Base-by-base conservation (phyloP, 2,329 filamentous ascomycete species). In the Didymella exigua region DNA sequence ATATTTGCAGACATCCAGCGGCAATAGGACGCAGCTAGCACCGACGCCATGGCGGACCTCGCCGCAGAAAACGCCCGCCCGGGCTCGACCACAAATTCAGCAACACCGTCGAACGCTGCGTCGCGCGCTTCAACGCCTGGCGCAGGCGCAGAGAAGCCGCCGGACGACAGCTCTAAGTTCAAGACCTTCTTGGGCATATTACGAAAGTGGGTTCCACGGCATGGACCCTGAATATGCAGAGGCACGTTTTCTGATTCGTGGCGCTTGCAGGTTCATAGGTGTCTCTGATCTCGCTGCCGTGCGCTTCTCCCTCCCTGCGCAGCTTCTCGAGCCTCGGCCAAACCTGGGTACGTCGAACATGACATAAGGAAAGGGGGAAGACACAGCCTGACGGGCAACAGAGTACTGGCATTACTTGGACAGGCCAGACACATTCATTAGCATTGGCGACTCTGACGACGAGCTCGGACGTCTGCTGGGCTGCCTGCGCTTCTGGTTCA, bases 361-460 rank as follows among this genome's bases (percentile, higher is more conserved):
- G 21, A 11, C 43, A 41, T 8, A 36, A 34, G 30, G 41, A 14
- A 31, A 50, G 36, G 36, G 18, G 41, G 31, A 19, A 27, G 31
- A 59, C 37, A 40, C 24, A 40, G 46, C 65, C 70, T 75, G 62
- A 70, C 65, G 38, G 30, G 37, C 31, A 45, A 48, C 67, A 86
- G 95, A 99, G 80, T 99, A 98, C 79, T 99, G 95, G 95, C 96
- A 96, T 71, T 99, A 99, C 72, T 83, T 99, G 73, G 95, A 99
- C 77, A 86, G 92, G 66, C 93, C 93, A 19, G 96, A 96, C 76
- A 91, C 93, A 42, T 97, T 99, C 73, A 84, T 84, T 60, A 85
- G 86, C 61, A 88, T 89, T 69, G 95, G 93, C 67, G 93, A 93
- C 67, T 95, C 93, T 16, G 90, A 98, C 66, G 91, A 98, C 66